Evolutionary conservation across 1,139 yeast genomes (phyloP).

Genomic region (Magnusiomyces sp.): DNA sequence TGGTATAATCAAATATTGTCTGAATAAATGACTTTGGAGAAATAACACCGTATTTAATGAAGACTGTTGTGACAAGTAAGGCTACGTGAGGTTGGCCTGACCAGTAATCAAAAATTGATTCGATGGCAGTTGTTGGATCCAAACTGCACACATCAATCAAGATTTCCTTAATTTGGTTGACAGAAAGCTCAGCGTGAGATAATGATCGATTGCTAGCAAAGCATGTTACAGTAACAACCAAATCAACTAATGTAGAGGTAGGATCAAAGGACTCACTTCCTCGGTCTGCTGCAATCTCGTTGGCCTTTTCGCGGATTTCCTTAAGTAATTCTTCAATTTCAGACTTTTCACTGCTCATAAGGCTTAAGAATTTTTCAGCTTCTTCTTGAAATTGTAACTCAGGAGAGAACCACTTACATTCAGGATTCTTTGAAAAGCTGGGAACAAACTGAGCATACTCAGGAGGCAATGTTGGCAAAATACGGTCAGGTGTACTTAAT

Average conservation of each 20-base stretch:
- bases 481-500: conserved; percentile 60
- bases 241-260: conserved; percentile 45
- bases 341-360: conserved; percentile 24
- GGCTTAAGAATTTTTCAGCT: conserved; percentile 29
- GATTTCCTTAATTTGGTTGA: conserved; percentile 47
- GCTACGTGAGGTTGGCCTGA: conserved; percentile 74
- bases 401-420: conserved; percentile 32
- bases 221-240: conserved; percentile 64
- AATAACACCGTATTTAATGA: conserved; percentile 38
- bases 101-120: conserved; percentile 71
- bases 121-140: conserved; percentile 34
- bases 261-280: conserved; percentile 31
- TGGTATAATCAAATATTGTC: conserved; percentile 10
- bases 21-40: conserved; percentile 12
- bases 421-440: conserved; percentile 39
- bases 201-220: conserved; percentile 84
- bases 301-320: conserved; percentile 26
- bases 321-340: conserved; percentile 31
- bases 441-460: conserved; percentile 58
- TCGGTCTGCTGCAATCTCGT: conserved; percentile 22
- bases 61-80: conserved; percentile 57
- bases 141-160: conserved; percentile 36
- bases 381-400: conserved; percentile 33
- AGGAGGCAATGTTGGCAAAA: conserved; percentile 61
- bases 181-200: conserved; percentile 71